Percentiles rank a stretch among this genome's conserved stretches.
phyloP scores from a whole-genome alignment of 352 stramenopile genomes.

The Globisporangium alternatum region DNA sequence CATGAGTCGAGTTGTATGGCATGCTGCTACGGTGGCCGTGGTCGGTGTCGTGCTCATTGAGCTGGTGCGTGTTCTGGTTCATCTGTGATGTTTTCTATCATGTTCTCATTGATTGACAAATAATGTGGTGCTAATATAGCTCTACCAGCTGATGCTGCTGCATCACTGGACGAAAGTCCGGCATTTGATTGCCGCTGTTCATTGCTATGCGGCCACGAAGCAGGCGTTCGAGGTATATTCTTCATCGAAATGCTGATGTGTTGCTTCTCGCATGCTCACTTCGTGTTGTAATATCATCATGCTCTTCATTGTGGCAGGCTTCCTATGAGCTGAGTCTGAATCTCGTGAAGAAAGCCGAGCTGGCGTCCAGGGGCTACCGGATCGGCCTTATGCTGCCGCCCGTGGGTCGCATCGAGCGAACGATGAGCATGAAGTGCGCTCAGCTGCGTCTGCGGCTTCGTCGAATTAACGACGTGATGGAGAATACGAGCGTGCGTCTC shows the following conservation, averaged over 20 bases:
- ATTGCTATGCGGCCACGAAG: neutral
- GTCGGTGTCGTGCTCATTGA: constrained; percentile 1
- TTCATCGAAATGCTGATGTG: neutral
- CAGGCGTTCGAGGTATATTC: constrained; percentile 14
- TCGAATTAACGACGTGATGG: constrained; percentile 45
- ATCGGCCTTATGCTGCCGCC: constrained; percentile 46
- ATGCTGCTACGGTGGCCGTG: neutral
- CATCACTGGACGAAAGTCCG: neutral
- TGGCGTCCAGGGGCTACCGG: constrained; percentile 49
- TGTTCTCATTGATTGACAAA: neutral
- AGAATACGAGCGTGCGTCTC: constrained; percentile 8
- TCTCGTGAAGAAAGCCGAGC: constrained; percentile 57
- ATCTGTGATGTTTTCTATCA: neutral
- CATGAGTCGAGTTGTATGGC: neutral
- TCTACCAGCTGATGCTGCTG: constrained; percentile 15
- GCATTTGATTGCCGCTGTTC: neutral
- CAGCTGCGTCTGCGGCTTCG: constrained; percentile 38
- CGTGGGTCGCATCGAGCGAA: constrained; percentile 45
- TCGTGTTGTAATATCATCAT: neutral
- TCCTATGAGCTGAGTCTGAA: constrained; percentile 35
- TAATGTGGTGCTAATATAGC: neutral
- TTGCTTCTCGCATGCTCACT: neutral
- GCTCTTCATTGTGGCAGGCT: constrained; percentile 7
- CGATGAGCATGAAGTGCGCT: constrained; percentile 31
- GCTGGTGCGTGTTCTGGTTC: neutral